Base-by-base conservation (phyloP, 805 yeast species). In the Nakazawaea populi region DNA sequence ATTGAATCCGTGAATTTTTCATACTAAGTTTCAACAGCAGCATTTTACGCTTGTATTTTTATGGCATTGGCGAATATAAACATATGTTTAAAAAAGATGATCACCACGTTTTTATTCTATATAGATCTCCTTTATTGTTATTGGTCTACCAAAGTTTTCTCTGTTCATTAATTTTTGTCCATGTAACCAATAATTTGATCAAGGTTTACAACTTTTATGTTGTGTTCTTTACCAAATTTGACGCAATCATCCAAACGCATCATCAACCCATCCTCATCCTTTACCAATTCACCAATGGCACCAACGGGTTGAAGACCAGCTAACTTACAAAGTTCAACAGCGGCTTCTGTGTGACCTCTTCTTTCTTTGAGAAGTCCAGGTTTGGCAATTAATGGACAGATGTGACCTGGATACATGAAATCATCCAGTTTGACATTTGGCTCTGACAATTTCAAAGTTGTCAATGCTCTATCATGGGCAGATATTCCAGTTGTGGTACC, bases 401-500 rank as follows among this genome's bases (percentile, higher is more conserved):
- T 73, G 63, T 94, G 99, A 14, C 99, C 99, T 0, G 99, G 99
- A 60, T 87, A 82, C 63, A 88, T 71, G 64, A 94, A 88, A 53
- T 89, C 91, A 0, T 57, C 70, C 0, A 95, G 76, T 42, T 70
- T 72, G 7, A 84, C 63, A 3, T 56, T 52, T 4, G 86, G 72
- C 55, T 79, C 76, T 1, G 96, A 96, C 58, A 94, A 75, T 53
- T 74, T 74, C 38, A 74, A 69, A 38, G 88, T 87, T 1, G 99
- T 94, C 57, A 87, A 69, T 0, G 96, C 92, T 61, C 99, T 77
- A 67, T 94, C 99, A 60, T 83, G 85, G 8, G 99, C 97, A 29
- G 96, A 86, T 47, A 94, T 94, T 10, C 99, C 99, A 0, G 99
- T 94, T 10, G 98, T 89, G 37, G 98, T 91, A 36, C 96, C 96